Base-by-base conservation (phyloP, 805 yeast species). In the Saturnispora gosingensis region DNA sequence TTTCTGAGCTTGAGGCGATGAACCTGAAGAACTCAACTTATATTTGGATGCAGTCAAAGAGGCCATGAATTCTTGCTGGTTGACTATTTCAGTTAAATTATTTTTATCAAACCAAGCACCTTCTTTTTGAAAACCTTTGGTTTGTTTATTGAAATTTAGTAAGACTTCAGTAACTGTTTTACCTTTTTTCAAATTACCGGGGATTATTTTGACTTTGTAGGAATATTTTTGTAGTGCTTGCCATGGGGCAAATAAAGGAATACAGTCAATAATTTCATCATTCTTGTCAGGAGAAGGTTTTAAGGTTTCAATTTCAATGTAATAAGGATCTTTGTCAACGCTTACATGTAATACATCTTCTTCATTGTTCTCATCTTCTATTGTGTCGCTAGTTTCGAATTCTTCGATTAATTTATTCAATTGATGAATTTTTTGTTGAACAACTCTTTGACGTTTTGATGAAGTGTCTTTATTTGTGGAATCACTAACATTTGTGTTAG, bases 171-270 rank as follows among this genome's bases (percentile, higher is more conserved):
- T 74, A 35, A 88, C 72, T 1, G 93, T 82, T 62, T 93, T 93
- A 2, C 97, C 96, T 63, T 91, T 90, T 65, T 93, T 93, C 27
- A 82, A 81, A 28, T 76, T 72, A 3, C 87, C 87, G 0, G 96
- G 90, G 58, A 82, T 86, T 30, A 91, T 68, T 64, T 91, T 91
- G 35, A 87, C 83, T 64, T 88, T 88, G 68, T 86, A 89, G 61
- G 85, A 82, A 65, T 75, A 79, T 63, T 85, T 85, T 53, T 72
- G 75, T 56, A 93, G 65, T 0, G 97, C 76, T 11, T 78, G 67
- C 96, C 97, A 93, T 2, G 99, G 99, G 0, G 93, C 97, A 73
- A 89, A 91, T 18, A 88, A 81, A 0, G 97, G 95, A 11, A 91
- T 76, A 6, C 85, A 80, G 52, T 81, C 86, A 10, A 72, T 60